phyloP scores from a whole-genome alignment of 345 rosid species.

The Citrus unshiu region DNA sequence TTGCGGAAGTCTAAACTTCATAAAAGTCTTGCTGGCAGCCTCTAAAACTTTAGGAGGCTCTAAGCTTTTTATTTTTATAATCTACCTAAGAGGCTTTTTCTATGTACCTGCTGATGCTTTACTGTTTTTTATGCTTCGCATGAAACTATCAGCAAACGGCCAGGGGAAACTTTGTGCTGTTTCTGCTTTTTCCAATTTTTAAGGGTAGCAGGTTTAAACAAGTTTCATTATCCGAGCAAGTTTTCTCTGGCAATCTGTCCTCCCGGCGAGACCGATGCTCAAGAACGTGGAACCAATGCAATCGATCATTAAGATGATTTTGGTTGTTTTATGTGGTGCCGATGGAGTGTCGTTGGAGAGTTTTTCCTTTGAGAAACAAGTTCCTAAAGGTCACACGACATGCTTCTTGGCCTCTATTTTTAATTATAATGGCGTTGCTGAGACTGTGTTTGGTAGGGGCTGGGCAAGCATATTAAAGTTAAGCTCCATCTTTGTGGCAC shows the following conservation, averaged over 20 bases:
- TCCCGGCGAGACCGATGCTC: background rate
- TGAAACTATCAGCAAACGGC: too few relatives aligned
- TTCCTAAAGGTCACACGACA: background rate
- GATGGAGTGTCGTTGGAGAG: background rate
- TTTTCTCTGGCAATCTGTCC: background rate
- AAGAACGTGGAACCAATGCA: background rate
- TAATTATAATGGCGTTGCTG: background rate
- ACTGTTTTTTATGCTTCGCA: background rate
- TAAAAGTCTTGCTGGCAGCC: background rate
- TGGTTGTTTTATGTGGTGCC: background rate
- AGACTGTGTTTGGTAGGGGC: background rate
- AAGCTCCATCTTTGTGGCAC: background rate
- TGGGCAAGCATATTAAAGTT: background rate
- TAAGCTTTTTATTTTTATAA: too few relatives aligned
- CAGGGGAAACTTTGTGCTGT: background rate
- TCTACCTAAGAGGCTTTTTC: background rate
- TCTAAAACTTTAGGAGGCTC: background rate
- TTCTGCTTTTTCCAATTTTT: background rate
- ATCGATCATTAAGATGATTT: background rate
- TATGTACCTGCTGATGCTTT: background rate
- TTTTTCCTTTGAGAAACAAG: background rate
- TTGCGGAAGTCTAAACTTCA: background rate
- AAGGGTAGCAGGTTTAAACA: background rate
- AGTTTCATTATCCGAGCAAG: background rate
- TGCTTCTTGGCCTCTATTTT: background rate